Base-by-base conservation (phyloP, 2,329 filamentous ascomycete species). In the Chaetomiaceae sp. region DNA sequence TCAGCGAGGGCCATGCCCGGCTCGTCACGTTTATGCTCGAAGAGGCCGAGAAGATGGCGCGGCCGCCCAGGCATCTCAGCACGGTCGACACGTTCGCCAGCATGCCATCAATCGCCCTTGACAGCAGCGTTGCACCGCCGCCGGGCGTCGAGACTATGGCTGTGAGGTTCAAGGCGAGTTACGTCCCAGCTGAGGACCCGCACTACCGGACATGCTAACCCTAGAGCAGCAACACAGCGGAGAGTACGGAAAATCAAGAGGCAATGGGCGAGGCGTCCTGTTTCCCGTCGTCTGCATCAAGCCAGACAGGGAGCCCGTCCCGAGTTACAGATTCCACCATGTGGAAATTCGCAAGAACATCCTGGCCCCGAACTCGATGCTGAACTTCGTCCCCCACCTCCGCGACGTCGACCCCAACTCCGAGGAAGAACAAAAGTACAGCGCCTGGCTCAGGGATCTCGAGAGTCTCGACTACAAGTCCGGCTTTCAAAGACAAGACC, bases 321-420 rank as follows among this genome's bases (percentile, higher is more conserved):
- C 81, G n/a, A 69, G 69, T 23, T 84, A 83, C 61, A 71, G 76
- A 27, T 83, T 82, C 58, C 81, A 83, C 59, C 79, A 83, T 54
- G 77, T 83, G 34, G 77, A 82, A 62, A 81, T 83, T 47, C 73
- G 71, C 63, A 81, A 79, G 63, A 83, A 83, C 52, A 76, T 83
- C 33, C 70, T 83, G 27, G 80, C 80, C 0, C 79, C 80, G 3
- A 81, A 82, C 61, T 82, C 80, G 1, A 79, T 80, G 71, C 71
- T 83, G 49, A 81, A 77, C 29, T 83, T 82, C 63, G 78, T 83
- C 14, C 81, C 81, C 14, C 79, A 83, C 64, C 66, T 83, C 47
- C 74, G 78, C 49, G 81, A 84, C 57, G 68, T 83, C 25, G 75
- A 79, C 43, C 76, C 75, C 22, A 75, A 75, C n/a, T 67, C 65